Base-by-base conservation (phyloP, 495 filamentous ascomycete genomes). In the Parmelia sp. region DNA sequence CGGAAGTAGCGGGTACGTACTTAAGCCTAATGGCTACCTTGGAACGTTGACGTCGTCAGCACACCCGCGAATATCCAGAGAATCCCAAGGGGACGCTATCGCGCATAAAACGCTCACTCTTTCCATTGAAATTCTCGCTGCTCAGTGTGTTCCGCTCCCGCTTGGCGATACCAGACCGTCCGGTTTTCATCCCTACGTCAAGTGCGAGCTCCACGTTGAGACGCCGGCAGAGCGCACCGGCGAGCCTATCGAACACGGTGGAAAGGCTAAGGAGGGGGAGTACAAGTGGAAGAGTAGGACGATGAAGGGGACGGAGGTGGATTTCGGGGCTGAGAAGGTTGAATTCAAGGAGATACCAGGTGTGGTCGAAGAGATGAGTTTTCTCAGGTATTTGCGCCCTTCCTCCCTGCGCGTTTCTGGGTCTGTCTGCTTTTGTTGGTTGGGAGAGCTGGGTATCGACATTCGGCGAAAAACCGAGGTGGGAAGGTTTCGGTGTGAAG, bases 161-260 rank as follows among this genome's bases (percentile, higher is more conserved):
- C 67, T 72, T 0, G 74, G 77, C 15, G 66, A 72, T 49, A 80
- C 84, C 40, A 83, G 78, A 29, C 79, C 78, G 31, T 80, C 82
- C 60, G 71, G 81, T 1, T 92, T 94, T 74, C 78, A 82, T 51
- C 90, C 90, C 3, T 96, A 92, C 67, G 76, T 97, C 57, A 92
- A 89, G 70, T 84, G 88, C 66, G 88, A 92, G 67, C 70, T 97
- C 53, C 92, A 97, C 73, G 83, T 90, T 4, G 88, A 90, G 68
- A 84, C 86, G 63, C 58, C 71, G 58, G 64, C 75, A 66, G 73
- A 77, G 69, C 49, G 75, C 60, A 36, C 66, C 37, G 65, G 73
- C 53, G 70, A 76, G 61, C 61, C 66, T 23, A 70, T 80, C 64
- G 76, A 82, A 37, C 77, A 81, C 45, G 76, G 76, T 47, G 77